Conservation (phyloP, 352 stramenopile genomes). For the Thalassiosira delicatula region DNA sequence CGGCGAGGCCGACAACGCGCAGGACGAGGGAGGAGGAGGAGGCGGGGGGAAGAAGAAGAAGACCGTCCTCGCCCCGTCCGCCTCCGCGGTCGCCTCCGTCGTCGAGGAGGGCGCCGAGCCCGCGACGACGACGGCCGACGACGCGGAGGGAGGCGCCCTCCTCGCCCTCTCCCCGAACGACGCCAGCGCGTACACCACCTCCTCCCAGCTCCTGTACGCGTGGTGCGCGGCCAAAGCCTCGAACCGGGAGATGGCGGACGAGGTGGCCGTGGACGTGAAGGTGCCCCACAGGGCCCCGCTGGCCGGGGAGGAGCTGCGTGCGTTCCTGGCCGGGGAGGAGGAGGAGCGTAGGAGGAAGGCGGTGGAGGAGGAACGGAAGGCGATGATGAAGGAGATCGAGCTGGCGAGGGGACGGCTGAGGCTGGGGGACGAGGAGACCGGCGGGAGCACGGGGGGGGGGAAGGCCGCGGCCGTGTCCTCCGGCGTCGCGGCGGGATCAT, state of each 20-base stretch:
- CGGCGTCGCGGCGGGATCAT: not conserved
- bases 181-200: slow-evolving; percentile 63
- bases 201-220: slow-evolving; percentile 74
- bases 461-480: not conserved
- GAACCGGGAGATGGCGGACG: slow-evolving; percentile 81
- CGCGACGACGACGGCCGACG: no score
- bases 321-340: slow-evolving; percentile 78
- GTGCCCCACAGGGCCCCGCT: slow-evolving; percentile 71
- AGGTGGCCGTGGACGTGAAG: slow-evolving; percentile 73
- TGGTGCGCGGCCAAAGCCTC: slow-evolving; percentile 77
- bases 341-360: slow-evolving; percentile 43
- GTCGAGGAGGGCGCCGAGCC: no score
- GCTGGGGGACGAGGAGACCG: slow-evolving; percentile 69
- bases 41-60: no score
- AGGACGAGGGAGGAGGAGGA: no score
- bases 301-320: slow-evolving; percentile 65
- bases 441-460: not conserved
- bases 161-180: slow-evolving; percentile 20
- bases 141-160: no score
- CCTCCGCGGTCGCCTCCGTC: no score
- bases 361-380: slow-evolving; percentile 68
- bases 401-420: slow-evolving; percentile 75
- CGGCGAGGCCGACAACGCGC: no score
- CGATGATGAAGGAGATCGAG: slow-evolving; percentile 82
- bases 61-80: no score